These are phyloP conservation scores for Pythium sukuiense DNA, from an alignment of 352 stramenopile species.

Conservation along the genomic window DNA sequence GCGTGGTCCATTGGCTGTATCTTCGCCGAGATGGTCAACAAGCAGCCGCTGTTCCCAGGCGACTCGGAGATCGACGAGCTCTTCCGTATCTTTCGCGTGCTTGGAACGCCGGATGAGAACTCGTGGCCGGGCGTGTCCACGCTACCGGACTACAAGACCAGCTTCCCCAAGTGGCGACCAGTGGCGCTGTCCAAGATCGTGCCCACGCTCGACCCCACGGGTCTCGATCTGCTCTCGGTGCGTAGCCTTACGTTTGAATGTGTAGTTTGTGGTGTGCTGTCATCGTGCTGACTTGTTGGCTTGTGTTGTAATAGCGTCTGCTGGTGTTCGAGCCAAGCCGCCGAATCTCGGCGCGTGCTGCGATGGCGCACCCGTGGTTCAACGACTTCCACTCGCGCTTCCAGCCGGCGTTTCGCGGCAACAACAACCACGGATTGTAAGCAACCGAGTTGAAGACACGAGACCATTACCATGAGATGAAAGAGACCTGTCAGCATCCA, in stretches of 20 bases:
- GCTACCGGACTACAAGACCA: conserved; percentile 97
- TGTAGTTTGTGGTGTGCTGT: background rate
- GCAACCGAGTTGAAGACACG: background rate
- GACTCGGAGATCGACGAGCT: conserved; percentile 99
- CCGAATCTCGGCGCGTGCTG: conserved; percentile 76
- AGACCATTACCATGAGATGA: background rate
- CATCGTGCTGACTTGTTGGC: too few species aligned
- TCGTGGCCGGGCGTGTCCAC: conserved; percentile 96
- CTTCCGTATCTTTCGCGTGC: conserved; percentile 97
- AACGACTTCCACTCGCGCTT: conserved; percentile 78
- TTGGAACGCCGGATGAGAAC: conserved; percentile 97
- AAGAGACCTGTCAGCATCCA: background rate
- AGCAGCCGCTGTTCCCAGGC: conserved; percentile 87
- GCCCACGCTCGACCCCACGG: conserved; percentile 75
- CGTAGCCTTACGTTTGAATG: conserved; percentile 8
- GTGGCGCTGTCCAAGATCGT: conserved; percentile 89
- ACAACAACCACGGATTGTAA: conserved; percentile 36
- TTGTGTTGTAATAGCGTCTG: conserved; percentile 49
- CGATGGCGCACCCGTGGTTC: conserved; percentile 87
- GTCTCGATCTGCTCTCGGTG: conserved; percentile 81
- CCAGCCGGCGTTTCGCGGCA: conserved; percentile 61
- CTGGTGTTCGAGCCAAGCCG: conserved; percentile 78
- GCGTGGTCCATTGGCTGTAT: conserved; percentile 93
- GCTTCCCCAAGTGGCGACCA: conserved; percentile 97
- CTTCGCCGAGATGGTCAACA: conserved; percentile 94